phyloP scores from a whole-genome alignment of 177 flowering plant genomes.

The Telopea speciosissima region DNA sequence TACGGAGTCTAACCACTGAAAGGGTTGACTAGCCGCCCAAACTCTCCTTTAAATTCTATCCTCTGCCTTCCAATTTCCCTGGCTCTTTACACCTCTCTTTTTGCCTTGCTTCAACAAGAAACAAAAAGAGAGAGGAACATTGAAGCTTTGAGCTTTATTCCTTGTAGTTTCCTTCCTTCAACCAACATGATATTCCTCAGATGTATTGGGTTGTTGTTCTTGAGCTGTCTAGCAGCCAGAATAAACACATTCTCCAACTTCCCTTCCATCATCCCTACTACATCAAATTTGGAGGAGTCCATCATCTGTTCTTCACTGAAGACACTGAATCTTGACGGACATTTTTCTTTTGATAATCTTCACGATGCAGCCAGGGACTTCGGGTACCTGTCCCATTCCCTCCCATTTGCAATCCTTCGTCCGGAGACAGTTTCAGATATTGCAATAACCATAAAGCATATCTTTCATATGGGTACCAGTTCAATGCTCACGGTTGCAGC shows the following conservation, averaged over 20 bases:
- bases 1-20: constrained; percentile 51
- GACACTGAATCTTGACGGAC: constrained; percentile 45
- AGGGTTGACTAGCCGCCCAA: constrained; percentile 53
- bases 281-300: constrained; percentile 9
- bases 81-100: constrained; percentile 27
- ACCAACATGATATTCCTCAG: constrained; percentile 25
- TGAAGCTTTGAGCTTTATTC: neutral
- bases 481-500: constrained; percentile 73
- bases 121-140: constrained; percentile 1
- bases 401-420: constrained; percentile 56
- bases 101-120: constrained; percentile 21
- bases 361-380: constrained; percentile 58
- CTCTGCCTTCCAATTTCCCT: constrained; percentile 25
- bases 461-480: constrained; percentile 43
- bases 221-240: constrained; percentile 34
- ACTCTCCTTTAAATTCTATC: constrained; percentile 42
- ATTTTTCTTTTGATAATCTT: constrained; percentile 42
- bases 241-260: constrained; percentile 34
- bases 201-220: constrained; percentile 36
- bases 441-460: constrained; percentile 42
- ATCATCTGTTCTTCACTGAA: constrained; percentile 28
- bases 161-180: constrained; percentile 23
- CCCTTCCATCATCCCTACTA: constrained; percentile 8
- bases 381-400: constrained; percentile 49
- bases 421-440: constrained; percentile 67